A percentile compares a stretch with the other conserved stretches of the same genome.
Conservation (phyloP, 2,329 filamentous ascomycete genomes). For the Onygenales sp. region DNA sequence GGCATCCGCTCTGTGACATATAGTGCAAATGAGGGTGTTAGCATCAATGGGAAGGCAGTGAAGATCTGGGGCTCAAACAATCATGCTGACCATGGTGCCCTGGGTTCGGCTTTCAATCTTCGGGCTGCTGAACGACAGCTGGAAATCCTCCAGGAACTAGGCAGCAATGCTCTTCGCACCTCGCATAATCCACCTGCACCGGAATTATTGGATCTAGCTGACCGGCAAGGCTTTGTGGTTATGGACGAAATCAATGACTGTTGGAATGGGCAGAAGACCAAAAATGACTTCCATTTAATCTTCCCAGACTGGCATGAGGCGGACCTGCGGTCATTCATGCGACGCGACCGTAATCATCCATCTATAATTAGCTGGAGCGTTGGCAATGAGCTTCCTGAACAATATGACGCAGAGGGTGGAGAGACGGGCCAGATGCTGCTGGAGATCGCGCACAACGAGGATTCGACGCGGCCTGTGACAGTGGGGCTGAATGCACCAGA, state of each 20-base stretch:
- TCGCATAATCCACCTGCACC: constrained; percentile 47
- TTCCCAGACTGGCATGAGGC: constrained; percentile 47
- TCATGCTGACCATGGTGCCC: constrained; percentile 43
- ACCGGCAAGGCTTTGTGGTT: constrained; percentile 42
- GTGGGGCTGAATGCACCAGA: constrained; percentile 40
- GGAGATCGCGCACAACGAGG: constrained; percentile 38
- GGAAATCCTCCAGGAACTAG: constrained; percentile 42
- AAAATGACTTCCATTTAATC: constrained; percentile 43
- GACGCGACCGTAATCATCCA: constrained; percentile 47
- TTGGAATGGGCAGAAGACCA: constrained; percentile 39
- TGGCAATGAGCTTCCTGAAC: constrained; percentile 47
- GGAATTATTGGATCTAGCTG: constrained; percentile 42
- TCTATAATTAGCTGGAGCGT: constrained; percentile 45
- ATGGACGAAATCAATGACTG: constrained; percentile 47
- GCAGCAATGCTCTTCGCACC: constrained; percentile 41
- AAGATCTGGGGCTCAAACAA: constrained; percentile 41
- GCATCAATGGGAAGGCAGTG: constrained; percentile 39
- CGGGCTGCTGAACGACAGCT: constrained; percentile 42
- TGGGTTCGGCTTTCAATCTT: constrained; percentile 43
- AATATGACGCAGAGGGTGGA: constrained; percentile 27
- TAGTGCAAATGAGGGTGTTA: constrained; percentile 31
- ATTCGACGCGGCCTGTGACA: constrained; percentile 38
- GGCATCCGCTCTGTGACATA: constrained; percentile 40
- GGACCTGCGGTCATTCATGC: constrained; percentile 42
- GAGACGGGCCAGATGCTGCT: constrained; percentile 27